These are phyloP conservation scores for Sporothrix dimorphospora DNA, from an alignment of 2,329 filamentous ascomycete genomes.

Conservation along the genomic window DNA sequence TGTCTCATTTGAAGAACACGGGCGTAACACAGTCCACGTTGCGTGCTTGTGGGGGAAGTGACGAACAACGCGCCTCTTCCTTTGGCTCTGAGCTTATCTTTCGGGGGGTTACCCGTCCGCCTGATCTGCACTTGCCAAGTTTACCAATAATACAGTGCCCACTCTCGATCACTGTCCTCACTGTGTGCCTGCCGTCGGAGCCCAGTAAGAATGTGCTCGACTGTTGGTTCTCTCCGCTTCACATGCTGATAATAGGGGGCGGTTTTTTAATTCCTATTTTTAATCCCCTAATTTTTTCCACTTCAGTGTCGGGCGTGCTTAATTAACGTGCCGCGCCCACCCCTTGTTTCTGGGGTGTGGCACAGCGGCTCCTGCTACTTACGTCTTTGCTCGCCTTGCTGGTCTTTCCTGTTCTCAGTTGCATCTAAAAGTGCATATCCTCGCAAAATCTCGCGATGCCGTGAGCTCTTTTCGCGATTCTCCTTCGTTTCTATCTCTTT, in stretches of 20 bases:
- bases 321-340: background rate
- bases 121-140: conserved; percentile 1
- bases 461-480: background rate
- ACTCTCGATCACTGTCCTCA: no score
- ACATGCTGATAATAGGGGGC: background rate
- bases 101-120: background rate
- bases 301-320: background rate
- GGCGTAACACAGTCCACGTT: conserved; percentile 1
- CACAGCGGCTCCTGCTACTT: background rate
- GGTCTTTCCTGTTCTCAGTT: background rate
- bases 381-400: background rate
- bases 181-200: background rate
- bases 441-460: conserved; percentile 8
- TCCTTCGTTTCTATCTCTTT: background rate
- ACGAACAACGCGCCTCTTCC: background rate
- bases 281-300: background rate
- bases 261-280: background rate
- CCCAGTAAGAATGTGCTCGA: background rate
- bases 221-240: conserved; percentile 3
- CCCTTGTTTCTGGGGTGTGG: conserved; percentile 13
- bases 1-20: background rate
- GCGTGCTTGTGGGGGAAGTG: conserved; percentile 5
- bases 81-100: conserved; percentile 7
- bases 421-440: background rate
- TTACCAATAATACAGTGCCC: background rate